A percentile compares a stretch with the other conserved stretches of the same genome.
phyloP scores from a whole-genome alignment of 2,329 filamentous ascomycete species.

The Penicillium sp. region DNA sequence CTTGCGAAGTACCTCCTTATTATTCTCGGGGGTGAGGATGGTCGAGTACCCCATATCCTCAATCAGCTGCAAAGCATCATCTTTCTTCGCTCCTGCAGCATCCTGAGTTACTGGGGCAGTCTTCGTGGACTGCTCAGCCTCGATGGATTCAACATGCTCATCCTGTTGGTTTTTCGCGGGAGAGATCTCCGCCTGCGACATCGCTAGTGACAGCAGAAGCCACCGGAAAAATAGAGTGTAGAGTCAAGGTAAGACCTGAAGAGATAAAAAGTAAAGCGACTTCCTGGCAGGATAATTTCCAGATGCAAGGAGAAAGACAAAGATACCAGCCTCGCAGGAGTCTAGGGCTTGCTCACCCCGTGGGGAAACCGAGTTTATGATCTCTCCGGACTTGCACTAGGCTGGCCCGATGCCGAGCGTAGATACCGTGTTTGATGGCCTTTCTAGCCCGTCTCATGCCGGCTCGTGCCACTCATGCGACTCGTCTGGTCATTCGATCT shows the following conservation, averaged over 20 bases:
- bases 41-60: slow-evolving; percentile 51
- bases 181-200: slow-evolving; percentile 24
- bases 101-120: background rate
- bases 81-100: slow-evolving; percentile 30
- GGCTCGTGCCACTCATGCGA: slow-evolving; percentile 4
- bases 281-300: background rate
- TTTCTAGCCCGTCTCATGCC: slow-evolving; percentile 6
- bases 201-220: slow-evolving; percentile 4
- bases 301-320: background rate
- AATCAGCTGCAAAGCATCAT: slow-evolving; percentile 57
- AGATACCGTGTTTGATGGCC: background rate
- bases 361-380: slow-evolving; percentile 29
- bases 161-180: slow-evolving; percentile 25
- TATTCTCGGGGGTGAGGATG: slow-evolving; percentile 57
- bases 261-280: background rate
- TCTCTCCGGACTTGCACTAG: slow-evolving; percentile 17
- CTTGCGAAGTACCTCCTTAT: slow-evolving; percentile 54
- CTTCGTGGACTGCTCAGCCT: slow-evolving; percentile 8
- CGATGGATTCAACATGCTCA: slow-evolving; percentile 34
- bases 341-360: slow-evolving; percentile 23
- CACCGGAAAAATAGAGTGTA: background rate
- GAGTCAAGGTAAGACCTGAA: background rate
- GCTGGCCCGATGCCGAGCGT: background rate
- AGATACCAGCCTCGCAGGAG: background rate
- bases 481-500: slow-evolving; percentile 1